Evolutionary conservation across 176 grass and related monocot genomes (phyloP).

Genomic region (Dendrocalamus sinicus): DNA sequence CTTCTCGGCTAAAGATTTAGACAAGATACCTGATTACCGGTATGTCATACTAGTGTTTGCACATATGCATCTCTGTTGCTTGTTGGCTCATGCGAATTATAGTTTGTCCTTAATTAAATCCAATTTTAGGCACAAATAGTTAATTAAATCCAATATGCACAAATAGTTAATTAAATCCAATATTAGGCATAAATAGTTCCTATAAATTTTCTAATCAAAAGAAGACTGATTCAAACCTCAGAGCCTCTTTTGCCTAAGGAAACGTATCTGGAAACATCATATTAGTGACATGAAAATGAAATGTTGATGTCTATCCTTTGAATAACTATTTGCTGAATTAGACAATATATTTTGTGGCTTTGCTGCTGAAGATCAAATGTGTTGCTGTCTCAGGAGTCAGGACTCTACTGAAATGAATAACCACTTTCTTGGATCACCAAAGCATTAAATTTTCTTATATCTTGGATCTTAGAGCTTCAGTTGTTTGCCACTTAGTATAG

Average conservation of each 20-base stretch:
- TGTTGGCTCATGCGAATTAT: not conserved
- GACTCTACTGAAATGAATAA: not conserved
- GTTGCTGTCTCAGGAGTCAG: not conserved
- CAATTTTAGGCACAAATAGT: not conserved
- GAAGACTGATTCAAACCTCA: not conserved
- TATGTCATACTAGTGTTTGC: constrained; percentile 41
- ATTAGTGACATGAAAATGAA: constrained; percentile 17
- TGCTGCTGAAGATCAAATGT: not conserved
- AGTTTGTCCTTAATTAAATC: not conserved
- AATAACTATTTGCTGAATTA: not conserved
- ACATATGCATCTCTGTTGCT: constrained; percentile 1
- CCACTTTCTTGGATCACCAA: not conserved
- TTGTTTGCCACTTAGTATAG: constrained; percentile 7
- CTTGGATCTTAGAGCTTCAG: not conserved
- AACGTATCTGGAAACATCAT: not conserved
- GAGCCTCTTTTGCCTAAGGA: not conserved
- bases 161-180: not conserved
- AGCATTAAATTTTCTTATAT: not conserved
- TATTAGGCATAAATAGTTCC: not conserved
- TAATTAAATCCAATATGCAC: not conserved
- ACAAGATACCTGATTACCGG: constrained; percentile 59
- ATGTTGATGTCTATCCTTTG: not conserved
- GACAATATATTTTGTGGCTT: not conserved
- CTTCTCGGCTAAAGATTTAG: constrained; percentile 61
- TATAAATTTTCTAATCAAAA: constrained; percentile 14